Conservation (phyloP, 164 flowering plant genomes). For the Piper longum region DNA sequence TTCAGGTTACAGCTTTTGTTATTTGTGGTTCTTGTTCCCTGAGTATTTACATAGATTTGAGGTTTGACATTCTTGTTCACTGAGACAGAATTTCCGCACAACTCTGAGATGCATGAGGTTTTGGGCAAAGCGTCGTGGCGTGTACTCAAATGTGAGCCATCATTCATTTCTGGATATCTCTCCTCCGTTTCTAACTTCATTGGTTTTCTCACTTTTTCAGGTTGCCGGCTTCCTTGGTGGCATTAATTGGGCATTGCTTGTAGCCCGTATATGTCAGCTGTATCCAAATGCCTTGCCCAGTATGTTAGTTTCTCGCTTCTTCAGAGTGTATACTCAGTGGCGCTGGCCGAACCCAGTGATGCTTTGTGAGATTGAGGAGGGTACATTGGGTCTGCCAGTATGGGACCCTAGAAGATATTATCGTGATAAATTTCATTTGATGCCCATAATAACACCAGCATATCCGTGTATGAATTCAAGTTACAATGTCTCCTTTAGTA, state of each 20-base stretch:
- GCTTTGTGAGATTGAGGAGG: conserved; percentile 62
- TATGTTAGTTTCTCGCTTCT: conserved; percentile 48
- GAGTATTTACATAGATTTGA: neutral
- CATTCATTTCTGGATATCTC: neutral
- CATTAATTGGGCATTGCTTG: conserved; percentile 50
- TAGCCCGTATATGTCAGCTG: conserved; percentile 50
- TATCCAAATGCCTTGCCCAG: conserved; percentile 54
- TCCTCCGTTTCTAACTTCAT: neutral
- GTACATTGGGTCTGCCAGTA: conserved; percentile 55
- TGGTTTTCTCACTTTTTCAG: conserved; percentile 13
- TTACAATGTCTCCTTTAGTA: conserved; percentile 86
- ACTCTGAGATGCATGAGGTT: conserved; percentile 78
- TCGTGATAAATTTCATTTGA: conserved; percentile 55
- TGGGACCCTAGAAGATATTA: conserved; percentile 87
- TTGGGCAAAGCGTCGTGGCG: conserved; percentile 94
- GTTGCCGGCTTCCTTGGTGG: conserved; percentile 56
- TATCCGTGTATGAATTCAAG: conserved; percentile 96
- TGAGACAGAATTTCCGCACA: conserved; percentile 63
- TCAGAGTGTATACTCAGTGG: conserved; percentile 46
- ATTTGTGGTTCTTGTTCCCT: neutral
- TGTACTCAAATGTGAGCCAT: conserved; percentile 75
- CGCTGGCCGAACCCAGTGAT: conserved; percentile 61
- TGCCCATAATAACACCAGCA: conserved; percentile 98
- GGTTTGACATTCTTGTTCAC: conserved; percentile 3
- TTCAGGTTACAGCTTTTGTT: conserved; percentile 37